Conservation (phyloP, 2,329 filamentous ascomycete species). For the Claviceps sorghi region DNA sequence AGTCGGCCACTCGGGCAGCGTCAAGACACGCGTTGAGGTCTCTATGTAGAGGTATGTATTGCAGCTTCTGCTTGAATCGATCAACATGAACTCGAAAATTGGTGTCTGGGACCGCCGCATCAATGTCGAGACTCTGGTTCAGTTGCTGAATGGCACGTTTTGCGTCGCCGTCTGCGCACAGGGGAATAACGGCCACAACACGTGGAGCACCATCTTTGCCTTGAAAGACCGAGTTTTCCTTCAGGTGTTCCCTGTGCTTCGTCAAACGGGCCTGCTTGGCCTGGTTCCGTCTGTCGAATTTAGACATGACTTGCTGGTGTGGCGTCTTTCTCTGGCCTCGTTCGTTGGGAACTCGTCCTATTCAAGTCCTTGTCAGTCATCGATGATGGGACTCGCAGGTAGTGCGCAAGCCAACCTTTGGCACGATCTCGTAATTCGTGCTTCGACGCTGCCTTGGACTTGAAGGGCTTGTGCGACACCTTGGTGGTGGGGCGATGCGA, state of each 20-base stretch:
- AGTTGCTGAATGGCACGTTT: constrained; percentile 52
- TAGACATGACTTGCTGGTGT: constrained; percentile 94
- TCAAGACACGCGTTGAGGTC: constrained; percentile 70
- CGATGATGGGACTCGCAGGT: neutral
- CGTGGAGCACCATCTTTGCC: constrained; percentile 77
- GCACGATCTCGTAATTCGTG: constrained; percentile 67
- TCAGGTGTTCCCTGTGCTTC: constrained; percentile 72
- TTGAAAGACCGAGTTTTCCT: constrained; percentile 67
- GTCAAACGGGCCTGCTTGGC: constrained; percentile 75
- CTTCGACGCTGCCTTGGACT: constrained; percentile 82
- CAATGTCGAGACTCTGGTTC: constrained; percentile 67
- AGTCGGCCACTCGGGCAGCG: constrained; percentile 78
- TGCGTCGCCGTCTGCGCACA: constrained; percentile 60
- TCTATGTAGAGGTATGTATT: constrained; percentile 63
- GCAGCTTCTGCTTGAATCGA: constrained; percentile 86
- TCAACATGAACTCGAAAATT: constrained; percentile 59
- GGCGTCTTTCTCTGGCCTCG: constrained; percentile 68
- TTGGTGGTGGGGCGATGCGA: constrained; percentile 92
- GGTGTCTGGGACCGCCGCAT: constrained; percentile 45
- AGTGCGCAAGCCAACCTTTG: constrained; percentile 47
- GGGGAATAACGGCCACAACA: constrained; percentile 74
- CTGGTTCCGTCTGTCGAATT: constrained; percentile 88
- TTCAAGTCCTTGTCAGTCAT: neutral
- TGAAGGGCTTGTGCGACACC: constrained; percentile 75
- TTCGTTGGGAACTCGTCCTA: constrained; percentile 67